Conservation (phyloP, 2,329 filamentous ascomycete species). For the Aspergillus sp. region DNA sequence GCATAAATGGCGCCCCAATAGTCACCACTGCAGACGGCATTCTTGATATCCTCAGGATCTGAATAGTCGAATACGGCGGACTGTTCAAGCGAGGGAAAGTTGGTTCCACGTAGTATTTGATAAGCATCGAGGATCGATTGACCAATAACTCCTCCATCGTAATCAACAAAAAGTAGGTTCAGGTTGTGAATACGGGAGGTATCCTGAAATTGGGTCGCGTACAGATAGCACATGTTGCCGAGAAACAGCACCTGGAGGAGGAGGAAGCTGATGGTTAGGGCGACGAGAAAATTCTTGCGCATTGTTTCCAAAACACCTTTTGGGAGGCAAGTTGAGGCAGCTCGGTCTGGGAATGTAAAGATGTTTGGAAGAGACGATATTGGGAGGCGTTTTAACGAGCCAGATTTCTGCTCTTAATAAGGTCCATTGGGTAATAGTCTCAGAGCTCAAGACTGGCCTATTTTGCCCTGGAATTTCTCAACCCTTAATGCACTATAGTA, state of each 20-base stretch:
- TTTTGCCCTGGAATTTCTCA: too few relatives aligned
- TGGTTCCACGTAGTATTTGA: neutral
- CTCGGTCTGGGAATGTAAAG: too few relatives aligned
- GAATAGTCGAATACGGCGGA: neutral
- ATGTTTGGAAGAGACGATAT: too few relatives aligned
- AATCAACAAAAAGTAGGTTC: constrained; percentile 32
- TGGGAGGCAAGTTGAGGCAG: too few relatives aligned
- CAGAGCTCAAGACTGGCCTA: too few relatives aligned
- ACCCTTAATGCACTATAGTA: too few relatives aligned
- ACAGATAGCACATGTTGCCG: constrained; percentile 19
- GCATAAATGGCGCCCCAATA: constrained; percentile 31
- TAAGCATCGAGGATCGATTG: constrained; percentile 20
- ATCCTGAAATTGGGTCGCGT: constrained; percentile 14
- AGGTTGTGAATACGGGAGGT: constrained; percentile 25
- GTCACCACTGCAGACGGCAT: constrained; percentile 16
- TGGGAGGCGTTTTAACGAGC: too few relatives aligned
- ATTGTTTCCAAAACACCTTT: too few relatives aligned
- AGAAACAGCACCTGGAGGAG: constrained; percentile 17
- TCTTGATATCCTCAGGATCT: neutral
- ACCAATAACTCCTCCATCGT: constrained; percentile 31
- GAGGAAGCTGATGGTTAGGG: constrained; percentile 2
- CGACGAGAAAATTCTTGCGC: neutral
- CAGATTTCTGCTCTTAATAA: too few relatives aligned
- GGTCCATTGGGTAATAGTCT: too few relatives aligned
- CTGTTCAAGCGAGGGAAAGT: constrained; percentile 12